These are phyloP conservation scores for Acer campestre DNA, from an alignment of 345 rosid genomes.

Conservation along the genomic window DNA sequence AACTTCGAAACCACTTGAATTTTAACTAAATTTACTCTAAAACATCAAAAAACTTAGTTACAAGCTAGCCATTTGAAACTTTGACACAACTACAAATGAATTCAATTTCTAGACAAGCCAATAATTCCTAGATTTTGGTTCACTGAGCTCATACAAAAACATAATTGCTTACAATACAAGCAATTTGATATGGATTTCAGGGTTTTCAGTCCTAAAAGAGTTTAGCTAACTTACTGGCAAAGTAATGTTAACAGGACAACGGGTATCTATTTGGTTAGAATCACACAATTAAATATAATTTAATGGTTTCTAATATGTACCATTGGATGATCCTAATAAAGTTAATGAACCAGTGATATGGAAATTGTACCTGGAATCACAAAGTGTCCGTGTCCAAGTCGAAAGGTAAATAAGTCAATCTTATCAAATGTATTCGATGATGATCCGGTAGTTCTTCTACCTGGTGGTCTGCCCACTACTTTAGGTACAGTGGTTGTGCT, in stretches of 20 bases:
- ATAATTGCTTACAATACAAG: neutral
- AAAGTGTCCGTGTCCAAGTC: neutral
- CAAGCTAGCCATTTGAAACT: neutral
- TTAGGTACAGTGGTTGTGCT: neutral
- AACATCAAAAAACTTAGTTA: neutral
- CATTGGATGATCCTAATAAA: too few species aligned
- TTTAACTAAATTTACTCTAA: neutral
- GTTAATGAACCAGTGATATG: neutral
- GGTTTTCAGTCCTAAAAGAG: neutral
- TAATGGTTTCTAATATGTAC: too few species aligned
- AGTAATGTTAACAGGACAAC: too few species aligned
- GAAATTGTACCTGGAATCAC: slow-evolving; percentile 13
- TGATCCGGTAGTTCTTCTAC: neutral
- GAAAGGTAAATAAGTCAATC: neutral
- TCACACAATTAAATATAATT: neutral
- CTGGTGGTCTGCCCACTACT: neutral
- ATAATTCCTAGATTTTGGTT: too few species aligned
- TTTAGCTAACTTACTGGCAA: too few species aligned
- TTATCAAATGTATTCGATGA: neutral
- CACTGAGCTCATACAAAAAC: neutral
- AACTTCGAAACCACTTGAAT: neutral
- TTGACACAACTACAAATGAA: neutral
- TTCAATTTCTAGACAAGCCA: neutral
- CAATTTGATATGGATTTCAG: neutral
- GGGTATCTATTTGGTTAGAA: neutral